Percentiles rank a stretch among this genome's conserved stretches.
Conservation (phyloP, 768 basidiomycete species). For the Leucosporidium creatinivorum region DNA sequence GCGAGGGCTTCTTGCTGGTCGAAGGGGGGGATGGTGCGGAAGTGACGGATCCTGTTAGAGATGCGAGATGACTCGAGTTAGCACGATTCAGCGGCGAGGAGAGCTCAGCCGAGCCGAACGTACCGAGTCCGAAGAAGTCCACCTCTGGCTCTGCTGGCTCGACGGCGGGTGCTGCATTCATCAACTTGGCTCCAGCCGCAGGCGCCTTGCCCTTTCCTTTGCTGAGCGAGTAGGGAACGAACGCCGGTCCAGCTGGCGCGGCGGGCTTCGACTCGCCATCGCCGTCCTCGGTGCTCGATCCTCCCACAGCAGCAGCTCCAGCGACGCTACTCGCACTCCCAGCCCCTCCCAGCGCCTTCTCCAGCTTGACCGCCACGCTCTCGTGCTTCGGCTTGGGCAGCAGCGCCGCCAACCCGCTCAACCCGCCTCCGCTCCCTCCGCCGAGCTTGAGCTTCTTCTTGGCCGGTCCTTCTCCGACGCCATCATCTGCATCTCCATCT, state of each 20-base stretch:
- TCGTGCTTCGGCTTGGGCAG: constrained; percentile 30
- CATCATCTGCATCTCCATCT: background rate
- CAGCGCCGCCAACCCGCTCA: constrained; percentile 30
- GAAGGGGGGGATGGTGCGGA: background rate
- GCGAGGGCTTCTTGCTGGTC: background rate
- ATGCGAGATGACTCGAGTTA: background rate
- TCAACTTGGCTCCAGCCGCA: background rate
- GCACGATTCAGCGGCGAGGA: too few relatives aligned
- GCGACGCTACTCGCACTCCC: background rate
- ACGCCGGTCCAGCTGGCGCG: constrained; percentile 6
- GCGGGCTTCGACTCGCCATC: background rate
- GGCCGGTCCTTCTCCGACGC: constrained; percentile 1
- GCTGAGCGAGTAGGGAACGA: constrained; percentile 24
- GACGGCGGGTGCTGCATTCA: background rate
- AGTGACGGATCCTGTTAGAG: constrained; percentile 7
- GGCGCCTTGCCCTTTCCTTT: constrained; percentile 31
- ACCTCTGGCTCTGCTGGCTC: constrained; percentile 9
- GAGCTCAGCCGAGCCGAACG: background rate
- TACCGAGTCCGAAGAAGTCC: constrained; percentile 40
- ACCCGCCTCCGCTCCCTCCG: background rate
- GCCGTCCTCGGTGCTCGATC: too few relatives aligned
- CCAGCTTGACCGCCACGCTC: constrained; percentile 4
- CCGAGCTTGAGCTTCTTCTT: constrained; percentile 25
- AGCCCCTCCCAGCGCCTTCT: background rate
- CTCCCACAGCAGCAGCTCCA: background rate